Evolutionary conservation across 371 early-diverging fungal genomes (phyloP).

Genomic region (Mucor sp.): DNA sequence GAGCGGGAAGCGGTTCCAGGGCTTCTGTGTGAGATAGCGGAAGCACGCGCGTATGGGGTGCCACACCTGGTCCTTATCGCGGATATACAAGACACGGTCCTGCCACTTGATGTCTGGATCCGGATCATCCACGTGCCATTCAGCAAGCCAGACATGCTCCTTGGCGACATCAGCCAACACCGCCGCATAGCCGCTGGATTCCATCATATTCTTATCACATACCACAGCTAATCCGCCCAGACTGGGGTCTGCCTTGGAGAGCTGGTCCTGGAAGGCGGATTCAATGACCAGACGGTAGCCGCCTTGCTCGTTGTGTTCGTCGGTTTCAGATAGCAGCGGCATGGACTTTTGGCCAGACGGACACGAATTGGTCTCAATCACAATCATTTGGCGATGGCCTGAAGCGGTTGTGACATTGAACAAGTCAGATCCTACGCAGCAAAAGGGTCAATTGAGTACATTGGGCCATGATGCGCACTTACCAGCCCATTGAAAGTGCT

Average conservation of each 20-base stretch:
- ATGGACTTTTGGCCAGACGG: slow-evolving; percentile 96
- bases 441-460: neutral
- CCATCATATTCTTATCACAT: slow-evolving; percentile 92
- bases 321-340: slow-evolving; percentile 87
- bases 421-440: slow-evolving; percentile 69
- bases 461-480: neutral
- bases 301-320: slow-evolving; percentile 70
- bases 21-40: slow-evolving; percentile 91
- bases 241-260: slow-evolving; percentile 65
- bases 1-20: slow-evolving; percentile 91
- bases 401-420: slow-evolving; percentile 88
- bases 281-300: slow-evolving; percentile 82
- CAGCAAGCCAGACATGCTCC: slow-evolving; percentile 88
- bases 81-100: slow-evolving; percentile 76
- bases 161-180: slow-evolving; percentile 84
- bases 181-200: slow-evolving; percentile 89
- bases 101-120: slow-evolving; percentile 86
- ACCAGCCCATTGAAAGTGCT: slow-evolving; percentile 90
- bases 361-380: slow-evolving; percentile 95
- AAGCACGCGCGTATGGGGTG: slow-evolving; percentile 91
- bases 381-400: slow-evolving; percentile 93
- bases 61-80: slow-evolving; percentile 77
- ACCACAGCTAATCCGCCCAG: slow-evolving; percentile 89
- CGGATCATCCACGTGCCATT: slow-evolving; percentile 75
- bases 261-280: slow-evolving; percentile 75